Conservation (phyloP, 371 early-diverging fungal species). For the Mortierella sp. region DNA sequence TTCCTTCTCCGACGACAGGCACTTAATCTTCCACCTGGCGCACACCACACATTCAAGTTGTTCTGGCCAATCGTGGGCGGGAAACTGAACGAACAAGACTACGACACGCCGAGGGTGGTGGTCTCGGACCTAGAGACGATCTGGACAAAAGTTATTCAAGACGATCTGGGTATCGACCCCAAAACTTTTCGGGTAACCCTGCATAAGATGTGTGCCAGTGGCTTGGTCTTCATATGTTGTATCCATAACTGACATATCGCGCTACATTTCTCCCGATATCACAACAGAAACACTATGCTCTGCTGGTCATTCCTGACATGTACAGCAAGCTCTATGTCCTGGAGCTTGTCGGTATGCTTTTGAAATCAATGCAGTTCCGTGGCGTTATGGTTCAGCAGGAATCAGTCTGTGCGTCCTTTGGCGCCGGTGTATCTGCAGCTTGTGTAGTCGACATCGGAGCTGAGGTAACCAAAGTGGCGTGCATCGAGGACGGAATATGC, state of each 20-base stretch:
- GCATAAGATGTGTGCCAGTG: too few species aligned
- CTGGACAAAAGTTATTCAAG: conserved; percentile 77
- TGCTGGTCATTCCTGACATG: conserved; percentile 84
- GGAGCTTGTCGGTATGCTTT: conserved; percentile 73
- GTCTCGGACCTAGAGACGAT: conserved; percentile 83
- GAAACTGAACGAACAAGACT: conserved; percentile 79
- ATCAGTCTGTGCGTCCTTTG: conserved; percentile 86
- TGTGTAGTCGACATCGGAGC: conserved; percentile 95
- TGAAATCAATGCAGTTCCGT: conserved; percentile 81
- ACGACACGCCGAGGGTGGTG: conserved; percentile 70
- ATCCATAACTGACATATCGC: too few species aligned
- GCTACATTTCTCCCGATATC: not conserved
- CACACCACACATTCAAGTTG: conserved; percentile 54
- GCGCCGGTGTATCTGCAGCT: conserved; percentile 88
- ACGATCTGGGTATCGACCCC: conserved; percentile 76
- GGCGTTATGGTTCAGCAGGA: conserved; percentile 82
- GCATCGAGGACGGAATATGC: conserved; percentile 89
- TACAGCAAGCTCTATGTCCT: conserved; percentile 72
- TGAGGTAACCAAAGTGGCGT: conserved; percentile 83
- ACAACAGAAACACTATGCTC: conserved; percentile 69
- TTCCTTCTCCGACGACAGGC: conserved; percentile 38
- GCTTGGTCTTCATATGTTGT: too few species aligned
- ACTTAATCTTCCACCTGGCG: conserved; percentile 48
- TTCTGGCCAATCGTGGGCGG: conserved; percentile 62
- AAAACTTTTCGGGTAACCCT: conserved; percentile 70